Percentiles rank a stretch among this genome's conserved stretches.
phyloP scores from a whole-genome alignment of 306 rosid species.

The Rubus idaeus region DNA sequence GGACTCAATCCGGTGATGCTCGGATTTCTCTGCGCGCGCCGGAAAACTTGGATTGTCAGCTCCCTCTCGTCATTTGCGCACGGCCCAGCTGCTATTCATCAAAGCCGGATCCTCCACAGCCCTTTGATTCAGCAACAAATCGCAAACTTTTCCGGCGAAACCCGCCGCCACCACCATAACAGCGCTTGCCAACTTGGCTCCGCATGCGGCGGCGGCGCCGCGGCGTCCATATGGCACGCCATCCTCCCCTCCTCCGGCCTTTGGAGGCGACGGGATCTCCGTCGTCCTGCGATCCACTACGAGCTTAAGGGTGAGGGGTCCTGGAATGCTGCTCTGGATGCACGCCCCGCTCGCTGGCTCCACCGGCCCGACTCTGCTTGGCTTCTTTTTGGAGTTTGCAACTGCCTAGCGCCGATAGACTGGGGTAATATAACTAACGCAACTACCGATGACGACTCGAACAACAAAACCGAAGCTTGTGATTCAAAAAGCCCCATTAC shows the following conservation, averaged over 20 bases:
- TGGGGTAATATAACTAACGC: neutral
- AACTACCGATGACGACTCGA: slow-evolving; percentile 1
- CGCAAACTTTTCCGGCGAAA: neutral
- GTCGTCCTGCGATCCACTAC: slow-evolving; percentile 38
- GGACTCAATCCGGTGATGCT: slow-evolving; percentile 49
- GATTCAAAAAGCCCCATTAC: slow-evolving; percentile 12
- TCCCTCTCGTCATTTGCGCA: slow-evolving; percentile 48
- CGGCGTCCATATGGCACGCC: slow-evolving; percentile 87
- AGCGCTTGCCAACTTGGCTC: slow-evolving; percentile 47
- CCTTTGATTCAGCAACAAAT: neutral
- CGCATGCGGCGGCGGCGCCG: slow-evolving; percentile 41
- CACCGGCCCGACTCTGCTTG: slow-evolving; percentile 84
- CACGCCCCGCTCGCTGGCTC: slow-evolving; percentile 94
- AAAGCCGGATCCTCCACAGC: slow-evolving; percentile 17
- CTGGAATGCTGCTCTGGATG: slow-evolving; percentile 92
- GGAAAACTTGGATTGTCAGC: slow-evolving; percentile 54
- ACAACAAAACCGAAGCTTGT: slow-evolving; percentile 12
- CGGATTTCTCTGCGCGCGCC: slow-evolving; percentile 54
- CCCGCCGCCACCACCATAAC: slow-evolving; percentile 34
- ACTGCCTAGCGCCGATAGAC: slow-evolving; percentile 65
- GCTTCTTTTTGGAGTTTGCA: slow-evolving; percentile 88
- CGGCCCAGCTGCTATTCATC: slow-evolving; percentile 42
- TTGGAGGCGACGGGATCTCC: slow-evolving; percentile 25
- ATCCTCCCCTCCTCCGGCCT: slow-evolving; percentile 50
- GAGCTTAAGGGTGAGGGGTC: slow-evolving; percentile 83